Evolutionary conservation across 768 basidiomycete genomes (phyloP).

Genomic region (Gymnopilus junonius): DNA sequence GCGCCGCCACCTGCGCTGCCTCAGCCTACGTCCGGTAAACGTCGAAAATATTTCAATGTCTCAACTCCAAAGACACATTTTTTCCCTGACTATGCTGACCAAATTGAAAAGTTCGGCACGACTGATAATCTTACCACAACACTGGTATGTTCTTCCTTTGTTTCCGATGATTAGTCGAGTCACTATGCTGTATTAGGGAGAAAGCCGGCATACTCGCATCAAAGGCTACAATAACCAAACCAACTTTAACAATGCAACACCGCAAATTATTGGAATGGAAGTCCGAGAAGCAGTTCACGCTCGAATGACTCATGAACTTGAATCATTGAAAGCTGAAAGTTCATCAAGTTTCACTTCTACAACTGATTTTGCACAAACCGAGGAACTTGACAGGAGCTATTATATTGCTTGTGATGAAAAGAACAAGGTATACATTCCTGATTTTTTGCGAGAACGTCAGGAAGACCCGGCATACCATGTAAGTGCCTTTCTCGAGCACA

Average conservation of each 20-base stretch:
- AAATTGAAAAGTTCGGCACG: conserved; percentile 16
- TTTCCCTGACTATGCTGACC: conserved; percentile 28
- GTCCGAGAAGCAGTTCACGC: conserved; percentile 13
- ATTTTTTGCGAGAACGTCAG: neutral
- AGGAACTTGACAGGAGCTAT: neutral
- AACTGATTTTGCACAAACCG: neutral
- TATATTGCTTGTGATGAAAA: conserved; percentile 4
- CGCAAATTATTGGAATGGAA: conserved; percentile 20
- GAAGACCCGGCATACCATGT: neutral
- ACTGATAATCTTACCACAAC: conserved; percentile 27
- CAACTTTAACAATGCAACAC: conserved; percentile 17
- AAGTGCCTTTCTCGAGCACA: neutral
- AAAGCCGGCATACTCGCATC: conserved; percentile 22
- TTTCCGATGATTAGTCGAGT: neutral
- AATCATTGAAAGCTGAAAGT: neutral
- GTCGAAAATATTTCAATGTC: conserved; percentile 24
- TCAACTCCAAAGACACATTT: conserved; percentile 35
- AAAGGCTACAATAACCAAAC: conserved; percentile 13
- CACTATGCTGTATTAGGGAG: conserved; percentile 30
- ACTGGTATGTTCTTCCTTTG: conserved; percentile 9
- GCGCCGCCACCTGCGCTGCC: neutral
- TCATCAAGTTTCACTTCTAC: neutral
- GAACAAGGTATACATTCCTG: neutral
- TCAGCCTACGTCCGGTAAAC: conserved; percentile 4
- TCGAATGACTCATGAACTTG: conserved; percentile 11